Percentiles rank a stretch among this genome's conserved stretches.
phyloP scores from a whole-genome alignment of 208 protist species.

The Acanthamoeba healyi region DNA sequence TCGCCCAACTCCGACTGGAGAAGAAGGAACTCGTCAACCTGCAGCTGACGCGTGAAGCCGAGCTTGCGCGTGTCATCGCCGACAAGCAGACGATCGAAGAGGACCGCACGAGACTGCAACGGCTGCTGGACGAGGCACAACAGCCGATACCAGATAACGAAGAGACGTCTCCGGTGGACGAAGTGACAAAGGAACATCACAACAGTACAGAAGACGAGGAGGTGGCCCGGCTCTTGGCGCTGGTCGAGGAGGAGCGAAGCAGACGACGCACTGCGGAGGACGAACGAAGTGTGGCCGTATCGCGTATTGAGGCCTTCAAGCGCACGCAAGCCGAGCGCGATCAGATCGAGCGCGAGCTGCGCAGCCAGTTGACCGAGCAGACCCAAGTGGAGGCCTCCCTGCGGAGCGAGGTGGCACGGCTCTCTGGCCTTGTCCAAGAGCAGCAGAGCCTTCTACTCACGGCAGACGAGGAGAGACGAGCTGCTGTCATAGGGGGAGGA shows the following conservation, averaged over 20 bases:
- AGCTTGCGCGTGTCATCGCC: background rate
- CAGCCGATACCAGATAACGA: no score
- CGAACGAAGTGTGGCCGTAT: background rate
- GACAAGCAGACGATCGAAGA: background rate
- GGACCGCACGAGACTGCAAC: background rate
- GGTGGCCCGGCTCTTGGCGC: background rate
- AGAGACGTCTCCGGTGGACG: background rate
- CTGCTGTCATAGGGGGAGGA: no score
- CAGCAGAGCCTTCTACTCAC: background rate
- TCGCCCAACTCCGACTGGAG: background rate
- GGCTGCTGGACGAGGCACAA: background rate
- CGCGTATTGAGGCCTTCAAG: background rate
- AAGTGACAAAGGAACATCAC: background rate
- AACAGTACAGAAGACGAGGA: background rate
- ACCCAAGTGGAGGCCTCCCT: background rate
- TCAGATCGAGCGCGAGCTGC: background rate
- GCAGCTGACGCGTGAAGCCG: background rate
- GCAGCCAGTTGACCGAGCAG: background rate
- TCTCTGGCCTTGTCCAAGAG: background rate
- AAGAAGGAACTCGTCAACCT: background rate
- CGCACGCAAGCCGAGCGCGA: background rate
- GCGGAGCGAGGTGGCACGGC: background rate
- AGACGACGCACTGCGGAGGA: background rate
- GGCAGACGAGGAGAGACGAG: background rate
- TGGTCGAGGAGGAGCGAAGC: background rate